These are phyloP conservation scores for Lunasporangiospora selenospora DNA, from an alignment of 192 early-diverging fungal species.

Conservation along the genomic window DNA sequence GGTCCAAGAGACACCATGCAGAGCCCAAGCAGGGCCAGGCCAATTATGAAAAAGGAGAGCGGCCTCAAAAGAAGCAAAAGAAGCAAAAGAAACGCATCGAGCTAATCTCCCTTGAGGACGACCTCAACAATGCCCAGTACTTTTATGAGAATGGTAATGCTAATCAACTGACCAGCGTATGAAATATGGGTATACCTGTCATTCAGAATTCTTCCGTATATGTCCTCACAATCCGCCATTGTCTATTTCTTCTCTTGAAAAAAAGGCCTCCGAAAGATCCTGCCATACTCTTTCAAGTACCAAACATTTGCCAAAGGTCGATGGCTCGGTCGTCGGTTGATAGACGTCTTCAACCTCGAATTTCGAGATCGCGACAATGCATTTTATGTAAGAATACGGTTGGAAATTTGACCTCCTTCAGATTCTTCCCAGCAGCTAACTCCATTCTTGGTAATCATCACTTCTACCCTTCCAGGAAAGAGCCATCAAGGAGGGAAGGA, in stretches of 20 bases:
- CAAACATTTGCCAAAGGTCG: constrained; percentile 88
- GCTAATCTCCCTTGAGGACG: constrained; percentile 38
- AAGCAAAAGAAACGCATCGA: constrained; percentile 47
- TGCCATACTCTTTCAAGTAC: constrained; percentile 86
- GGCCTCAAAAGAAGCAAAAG: too few relatives aligned
- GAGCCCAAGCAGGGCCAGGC: constrained; percentile 39
- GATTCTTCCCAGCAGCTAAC: not conserved
- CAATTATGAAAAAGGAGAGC: constrained; percentile 26
- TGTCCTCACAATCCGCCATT: too few relatives aligned
- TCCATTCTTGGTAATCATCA: not conserved
- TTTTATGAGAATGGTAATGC: constrained; percentile 66
- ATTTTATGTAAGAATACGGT: constrained; percentile 76
- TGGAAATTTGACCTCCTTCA: not conserved
- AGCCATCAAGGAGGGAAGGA: constrained; percentile 84
- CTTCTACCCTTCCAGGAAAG: constrained; percentile 43
- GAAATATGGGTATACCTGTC: not conserved
- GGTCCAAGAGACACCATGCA: constrained; percentile 35
- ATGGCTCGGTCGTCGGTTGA: constrained; percentile 80
- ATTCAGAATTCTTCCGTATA: too few relatives aligned
- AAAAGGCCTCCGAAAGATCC: constrained; percentile 78
- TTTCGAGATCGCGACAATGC: constrained; percentile 81
- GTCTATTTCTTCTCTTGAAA: constrained; percentile 4
- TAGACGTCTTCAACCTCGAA: constrained; percentile 86
- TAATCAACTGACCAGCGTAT: not conserved
- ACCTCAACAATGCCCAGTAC: constrained; percentile 56